Evolutionary conservation across 73 alveolate species (phyloP).

Genomic region (Paramecium primaurelia): DNA sequence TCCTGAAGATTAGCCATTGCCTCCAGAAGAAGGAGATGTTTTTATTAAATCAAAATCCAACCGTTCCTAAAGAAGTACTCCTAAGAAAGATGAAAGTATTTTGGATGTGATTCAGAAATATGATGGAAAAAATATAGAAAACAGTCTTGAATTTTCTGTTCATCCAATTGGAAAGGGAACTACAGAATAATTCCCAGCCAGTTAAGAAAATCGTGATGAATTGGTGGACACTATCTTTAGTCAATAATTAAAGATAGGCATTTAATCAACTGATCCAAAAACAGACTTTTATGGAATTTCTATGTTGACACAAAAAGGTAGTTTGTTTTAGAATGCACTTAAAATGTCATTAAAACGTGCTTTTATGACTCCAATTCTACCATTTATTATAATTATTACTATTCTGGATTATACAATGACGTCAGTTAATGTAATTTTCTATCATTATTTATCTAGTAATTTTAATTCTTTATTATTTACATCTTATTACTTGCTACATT

Average conservation of each 20-base stretch:
- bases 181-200: constrained; percentile 14
- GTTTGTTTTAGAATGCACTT: not conserved
- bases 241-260: not conserved
- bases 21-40: constrained; percentile 25
- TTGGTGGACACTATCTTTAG: not conserved
- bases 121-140: not conserved
- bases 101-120: not conserved
- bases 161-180: constrained; percentile 12
- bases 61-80: not conserved
- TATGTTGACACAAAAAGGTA: not conserved
- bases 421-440: not conserved
- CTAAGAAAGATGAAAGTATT: not conserved
- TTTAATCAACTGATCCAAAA: not conserved
- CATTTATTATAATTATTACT: constrained; percentile 15
- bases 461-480: not conserved
- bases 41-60: not conserved
- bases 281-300: constrained; percentile 40
- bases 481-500: not conserved
- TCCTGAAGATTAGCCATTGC: not conserved
- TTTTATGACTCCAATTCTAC: not conserved
- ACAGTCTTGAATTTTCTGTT: not conserved
- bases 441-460: not conserved
- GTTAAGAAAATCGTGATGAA: constrained; percentile 6
- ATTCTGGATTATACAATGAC: not conserved
- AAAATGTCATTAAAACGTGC: not conserved